phyloP scores from a whole-genome alignment of 2,329 filamentous ascomycete genomes.

The Aspergillus cejpii region DNA sequence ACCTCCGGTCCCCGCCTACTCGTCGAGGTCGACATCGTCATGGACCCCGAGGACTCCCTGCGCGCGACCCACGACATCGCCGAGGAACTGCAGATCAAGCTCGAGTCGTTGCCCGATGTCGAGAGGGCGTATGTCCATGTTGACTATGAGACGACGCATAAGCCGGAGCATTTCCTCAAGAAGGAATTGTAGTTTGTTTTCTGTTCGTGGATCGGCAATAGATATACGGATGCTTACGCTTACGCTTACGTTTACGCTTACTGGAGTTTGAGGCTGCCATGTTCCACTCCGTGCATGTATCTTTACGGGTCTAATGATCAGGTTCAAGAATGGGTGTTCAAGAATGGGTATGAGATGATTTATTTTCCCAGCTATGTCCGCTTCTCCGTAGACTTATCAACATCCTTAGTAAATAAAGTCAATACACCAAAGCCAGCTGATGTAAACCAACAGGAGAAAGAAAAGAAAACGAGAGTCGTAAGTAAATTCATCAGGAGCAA shows the following conservation, averaged over 20 bases:
- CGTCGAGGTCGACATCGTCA: slow-evolving; percentile 93
- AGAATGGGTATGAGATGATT: too few species aligned
- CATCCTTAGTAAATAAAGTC: not conserved
- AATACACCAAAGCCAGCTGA: not conserved
- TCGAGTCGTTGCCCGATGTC: slow-evolving; percentile 84
- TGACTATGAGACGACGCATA: slow-evolving; percentile 93
- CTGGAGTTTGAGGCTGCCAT: too few species aligned
- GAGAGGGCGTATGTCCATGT: slow-evolving; percentile 95
- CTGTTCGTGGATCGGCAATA: too few species aligned
- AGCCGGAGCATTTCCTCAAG: slow-evolving; percentile 73
- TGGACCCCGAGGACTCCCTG: slow-evolving; percentile 68
- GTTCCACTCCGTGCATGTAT: too few species aligned
- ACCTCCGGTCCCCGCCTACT: slow-evolving; percentile 83
- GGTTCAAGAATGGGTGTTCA: too few species aligned
- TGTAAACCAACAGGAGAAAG: too few species aligned
- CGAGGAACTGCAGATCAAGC: slow-evolving; percentile 86
- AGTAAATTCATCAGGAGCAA: not conserved
- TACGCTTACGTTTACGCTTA: too few species aligned
- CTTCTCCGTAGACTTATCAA: too few species aligned
- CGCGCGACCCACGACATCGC: slow-evolving; percentile 84
- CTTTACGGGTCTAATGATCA: too few species aligned
- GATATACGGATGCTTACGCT: too few species aligned
- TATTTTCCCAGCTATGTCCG: too few species aligned
- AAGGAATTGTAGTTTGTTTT: slow-evolving; percentile 49
- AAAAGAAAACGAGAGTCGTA: too few species aligned